These are phyloP conservation scores for Amanita molliuscula DNA, from an alignment of 768 basidiomycete species.

Conservation along the genomic window DNA sequence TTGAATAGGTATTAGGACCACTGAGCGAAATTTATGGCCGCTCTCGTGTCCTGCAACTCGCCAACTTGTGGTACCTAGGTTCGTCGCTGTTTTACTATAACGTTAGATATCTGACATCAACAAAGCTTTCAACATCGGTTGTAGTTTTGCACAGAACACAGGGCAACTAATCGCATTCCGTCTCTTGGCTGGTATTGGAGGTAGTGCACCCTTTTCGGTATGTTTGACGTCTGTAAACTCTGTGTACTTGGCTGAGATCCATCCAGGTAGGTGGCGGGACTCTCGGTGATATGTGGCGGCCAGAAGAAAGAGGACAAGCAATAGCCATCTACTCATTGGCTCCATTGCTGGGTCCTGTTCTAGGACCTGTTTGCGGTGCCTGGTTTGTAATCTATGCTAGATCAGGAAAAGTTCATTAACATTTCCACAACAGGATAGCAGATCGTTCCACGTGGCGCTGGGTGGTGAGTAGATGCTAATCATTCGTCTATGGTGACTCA, in stretches of 20 bases:
- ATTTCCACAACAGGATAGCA: slow-evolving; percentile 34
- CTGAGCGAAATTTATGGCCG: slow-evolving; percentile 67
- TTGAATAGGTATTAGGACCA: slow-evolving; percentile 38
- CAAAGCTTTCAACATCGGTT: slow-evolving; percentile 52
- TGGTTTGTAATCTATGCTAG: background rate
- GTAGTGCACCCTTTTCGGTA: slow-evolving; percentile 58
- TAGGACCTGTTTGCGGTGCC: slow-evolving; percentile 51
- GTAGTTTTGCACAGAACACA: slow-evolving; percentile 53
- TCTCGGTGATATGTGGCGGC: slow-evolving; percentile 46
- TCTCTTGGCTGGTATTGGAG: slow-evolving; percentile 61
- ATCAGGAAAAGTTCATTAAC: background rate
- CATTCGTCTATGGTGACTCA: background rate
- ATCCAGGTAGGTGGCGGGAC: slow-evolving; percentile 51
- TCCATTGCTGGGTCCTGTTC: slow-evolving; percentile 53
- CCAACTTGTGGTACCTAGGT: slow-evolving; percentile 63
- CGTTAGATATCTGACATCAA: background rate
- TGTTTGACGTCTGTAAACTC: slow-evolving; percentile 22
- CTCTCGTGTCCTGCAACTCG: slow-evolving; percentile 43
- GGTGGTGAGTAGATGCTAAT: slow-evolving; percentile 36
- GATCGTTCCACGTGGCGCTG: slow-evolving; percentile 60
- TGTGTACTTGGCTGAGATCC: background rate
- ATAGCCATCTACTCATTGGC: slow-evolving; percentile 56
- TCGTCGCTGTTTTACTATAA: slow-evolving; percentile 3
- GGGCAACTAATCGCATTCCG: slow-evolving; percentile 56
- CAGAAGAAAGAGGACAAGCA: slow-evolving; percentile 56